phyloP scores from a whole-genome alignment of 352 stramenopile species.

The Halophytophthora polymorphica region DNA sequence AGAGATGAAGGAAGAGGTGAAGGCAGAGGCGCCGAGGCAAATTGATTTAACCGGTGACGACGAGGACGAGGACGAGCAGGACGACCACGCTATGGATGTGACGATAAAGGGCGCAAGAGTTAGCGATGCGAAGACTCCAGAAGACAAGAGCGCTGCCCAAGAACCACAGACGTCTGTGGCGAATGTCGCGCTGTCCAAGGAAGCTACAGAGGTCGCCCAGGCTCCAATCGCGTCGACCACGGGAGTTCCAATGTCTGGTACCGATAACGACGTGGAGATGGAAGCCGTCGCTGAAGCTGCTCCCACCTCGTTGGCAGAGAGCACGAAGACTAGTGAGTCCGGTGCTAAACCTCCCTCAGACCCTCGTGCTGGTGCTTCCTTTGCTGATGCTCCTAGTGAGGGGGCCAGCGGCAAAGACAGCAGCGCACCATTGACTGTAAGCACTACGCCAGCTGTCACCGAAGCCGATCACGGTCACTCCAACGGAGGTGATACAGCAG shows the following conservation, averaged over 20 bases:
- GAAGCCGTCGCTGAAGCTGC: neutral
- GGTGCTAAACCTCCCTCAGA: neutral
- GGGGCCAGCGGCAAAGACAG: too few species aligned
- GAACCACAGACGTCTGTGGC: too few species aligned
- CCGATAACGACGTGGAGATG: slow-evolving; percentile 1
- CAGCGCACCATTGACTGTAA: too few species aligned
- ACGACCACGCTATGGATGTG: slow-evolving; percentile 1
- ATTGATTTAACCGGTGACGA: slow-evolving; percentile 30
- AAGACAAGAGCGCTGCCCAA: too few species aligned
- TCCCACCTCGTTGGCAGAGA: too few species aligned
- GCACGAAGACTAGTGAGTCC: neutral
- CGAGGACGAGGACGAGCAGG: neutral
- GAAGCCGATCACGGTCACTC: too few species aligned
- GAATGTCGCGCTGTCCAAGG: too few species aligned
- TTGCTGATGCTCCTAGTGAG: too few species aligned
- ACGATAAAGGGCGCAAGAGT: neutral
- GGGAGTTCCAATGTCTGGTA: slow-evolving; percentile 1
- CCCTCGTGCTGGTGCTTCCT: too few species aligned
- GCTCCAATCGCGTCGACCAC: neutral
- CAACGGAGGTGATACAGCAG: too few species aligned
- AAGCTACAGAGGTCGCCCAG: neutral
- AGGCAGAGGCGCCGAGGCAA: slow-evolving; percentile 6
- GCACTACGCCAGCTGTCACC: too few species aligned
- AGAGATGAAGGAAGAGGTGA: slow-evolving; percentile 1
- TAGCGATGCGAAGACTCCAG: neutral